Evolutionary conservation across 164 flowering plant species (phyloP), one percentile per base, ranked within the genome.

Genomic region (Magnolia kwangsiensis): DNA sequence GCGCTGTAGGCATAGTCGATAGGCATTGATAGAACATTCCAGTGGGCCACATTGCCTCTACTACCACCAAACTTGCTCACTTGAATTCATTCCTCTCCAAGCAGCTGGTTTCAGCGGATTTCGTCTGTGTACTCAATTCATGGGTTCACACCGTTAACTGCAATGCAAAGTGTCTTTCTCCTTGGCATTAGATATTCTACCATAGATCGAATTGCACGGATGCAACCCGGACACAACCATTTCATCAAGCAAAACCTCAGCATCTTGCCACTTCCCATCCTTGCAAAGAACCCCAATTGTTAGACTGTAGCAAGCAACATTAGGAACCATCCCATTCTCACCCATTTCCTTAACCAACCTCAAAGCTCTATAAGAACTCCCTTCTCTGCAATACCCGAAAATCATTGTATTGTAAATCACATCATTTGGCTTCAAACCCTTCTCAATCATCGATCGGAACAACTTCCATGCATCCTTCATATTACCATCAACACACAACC

Each of bases 381-480:
- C 90, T 84, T 90, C 89, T 82, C 80, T 90, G 80, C 91, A 89
- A 71, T 90, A 91, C 11, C 93, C 93, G 75, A 74, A 63, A 23
- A 93, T 85, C 85, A 90, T 83, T 7, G 77, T 93, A 51, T 93
- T 87, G 76, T 89, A 89, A 67, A 93, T 84, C 29, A 91, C 91
- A 81, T 88, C 87, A 76, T 83, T 91, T 1, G 95, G 92, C 80
- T 86, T 72, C 79, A 90, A 63, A 20, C 71, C 29, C 79, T 23
- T 81, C 76, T 87, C 88, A 29, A 59, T 50, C 93, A 90, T 85
- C 31, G 81, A 76, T 24, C 72, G 82, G 65, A 88, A 90, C 73
- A 91, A 70, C 73, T 86, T 89, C 50, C 86, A 83, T 23, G 95
- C 96, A 80, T 93, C 95, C 77, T 80, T 85, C 95, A 90, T 91